phyloP scores from a whole-genome alignment of 2,329 filamentous ascomycete genomes.

The Malbranchea zuffiana region DNA sequence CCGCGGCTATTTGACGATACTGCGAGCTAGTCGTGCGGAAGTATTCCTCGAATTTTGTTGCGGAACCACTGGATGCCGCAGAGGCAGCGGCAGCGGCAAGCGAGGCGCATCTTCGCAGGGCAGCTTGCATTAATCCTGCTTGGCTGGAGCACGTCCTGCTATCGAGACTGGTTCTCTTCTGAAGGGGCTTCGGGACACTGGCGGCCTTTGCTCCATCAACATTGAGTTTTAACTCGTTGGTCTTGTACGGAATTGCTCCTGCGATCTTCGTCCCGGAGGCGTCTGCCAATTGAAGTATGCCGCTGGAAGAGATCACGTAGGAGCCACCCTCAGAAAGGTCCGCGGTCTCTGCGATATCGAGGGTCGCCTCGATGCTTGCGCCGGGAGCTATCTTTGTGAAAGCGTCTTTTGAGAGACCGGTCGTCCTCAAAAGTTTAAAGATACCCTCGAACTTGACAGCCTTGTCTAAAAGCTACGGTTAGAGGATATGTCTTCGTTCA shows the following conservation, averaged over 20 bases:
- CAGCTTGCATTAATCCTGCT: conserved; percentile 38
- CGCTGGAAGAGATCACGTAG: conserved; percentile 8
- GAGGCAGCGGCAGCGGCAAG: conserved; percentile 43
- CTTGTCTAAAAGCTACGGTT: conserved; percentile 1
- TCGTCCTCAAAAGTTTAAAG: neutral
- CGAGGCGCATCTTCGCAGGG: conserved; percentile 45
- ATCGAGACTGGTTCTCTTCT: conserved; percentile 14
- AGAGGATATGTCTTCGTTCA: neutral
- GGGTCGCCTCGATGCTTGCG: conserved; percentile 7
- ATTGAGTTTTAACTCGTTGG: conserved; percentile 47
- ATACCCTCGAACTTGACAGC: conserved; percentile 10
- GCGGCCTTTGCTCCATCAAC: conserved; percentile 49
- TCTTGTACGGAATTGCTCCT: conserved; percentile 46
- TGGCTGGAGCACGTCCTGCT: conserved; percentile 46
- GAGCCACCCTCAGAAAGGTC: conserved; percentile 10
- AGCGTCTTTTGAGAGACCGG: conserved; percentile 1
- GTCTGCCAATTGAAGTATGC: conserved; percentile 8
- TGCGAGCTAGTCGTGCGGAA: conserved; percentile 48
- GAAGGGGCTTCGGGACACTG: conserved; percentile 31
- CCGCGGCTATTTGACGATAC: conserved; percentile 41
- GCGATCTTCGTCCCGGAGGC: conserved; percentile 39
- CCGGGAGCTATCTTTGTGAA: conserved; percentile 9
- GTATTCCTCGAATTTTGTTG: conserved; percentile 45
- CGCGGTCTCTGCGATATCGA: conserved; percentile 12
- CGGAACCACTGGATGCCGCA: conserved; percentile 34